These are phyloP conservation scores for Lentinula raphanica DNA, from an alignment of 768 basidiomycete genomes.

Conservation along the genomic window DNA sequence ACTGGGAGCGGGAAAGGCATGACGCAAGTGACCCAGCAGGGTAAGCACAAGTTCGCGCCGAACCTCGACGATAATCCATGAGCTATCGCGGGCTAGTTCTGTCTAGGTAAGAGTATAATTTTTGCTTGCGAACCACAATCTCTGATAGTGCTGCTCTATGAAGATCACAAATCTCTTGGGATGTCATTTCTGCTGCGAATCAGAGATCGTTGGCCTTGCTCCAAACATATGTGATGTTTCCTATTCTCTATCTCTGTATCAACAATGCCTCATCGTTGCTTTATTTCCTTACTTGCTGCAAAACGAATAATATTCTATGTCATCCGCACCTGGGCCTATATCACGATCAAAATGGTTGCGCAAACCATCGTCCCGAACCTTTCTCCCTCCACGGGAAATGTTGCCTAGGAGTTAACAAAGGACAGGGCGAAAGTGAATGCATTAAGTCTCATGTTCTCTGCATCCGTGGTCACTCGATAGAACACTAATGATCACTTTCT, in stretches of 20 bases:
- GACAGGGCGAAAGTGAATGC: not conserved
- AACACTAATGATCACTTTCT: constrained; percentile 1
- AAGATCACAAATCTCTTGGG: not conserved
- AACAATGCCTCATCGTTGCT: constrained; percentile 25
- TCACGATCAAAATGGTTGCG: not conserved
- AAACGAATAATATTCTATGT: not conserved
- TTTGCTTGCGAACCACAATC: not conserved
- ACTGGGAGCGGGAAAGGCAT: constrained; percentile 87
- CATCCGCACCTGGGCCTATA: not conserved
- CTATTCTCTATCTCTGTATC: constrained; percentile 19
- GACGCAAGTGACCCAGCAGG: constrained; percentile 64
- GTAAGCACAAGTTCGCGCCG: constrained; percentile 71
- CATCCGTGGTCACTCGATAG: constrained; percentile 3
- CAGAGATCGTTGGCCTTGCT: not conserved
- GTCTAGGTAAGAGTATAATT: not conserved
- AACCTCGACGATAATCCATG: constrained; percentile 39
- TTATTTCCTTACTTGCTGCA: constrained; percentile 5
- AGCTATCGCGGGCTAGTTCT: not conserved
- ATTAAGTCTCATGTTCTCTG: constrained; percentile 4
- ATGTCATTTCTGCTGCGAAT: not conserved
- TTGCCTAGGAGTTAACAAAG: not conserved
- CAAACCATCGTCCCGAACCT: not conserved
- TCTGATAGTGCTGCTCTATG: not conserved
- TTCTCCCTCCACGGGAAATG: constrained; percentile 5
- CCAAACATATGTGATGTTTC: constrained; percentile 28